These are phyloP conservation scores for Trichoderma pleuroti DNA, from an alignment of 2,329 filamentous ascomycete genomes.

Conservation along the genomic window DNA sequence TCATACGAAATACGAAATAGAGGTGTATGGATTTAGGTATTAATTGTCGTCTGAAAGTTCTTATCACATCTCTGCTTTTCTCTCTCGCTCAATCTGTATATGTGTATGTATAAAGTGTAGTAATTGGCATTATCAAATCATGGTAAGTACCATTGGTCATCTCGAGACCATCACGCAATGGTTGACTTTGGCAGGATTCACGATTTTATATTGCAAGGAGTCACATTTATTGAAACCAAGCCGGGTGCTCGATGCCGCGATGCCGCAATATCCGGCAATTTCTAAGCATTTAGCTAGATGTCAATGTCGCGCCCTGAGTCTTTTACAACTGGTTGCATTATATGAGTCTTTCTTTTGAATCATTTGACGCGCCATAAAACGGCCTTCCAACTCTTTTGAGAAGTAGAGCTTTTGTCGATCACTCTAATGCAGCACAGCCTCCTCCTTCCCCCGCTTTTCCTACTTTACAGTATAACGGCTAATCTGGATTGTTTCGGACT, in stretches of 20 bases:
- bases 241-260: neutral
- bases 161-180: neutral
- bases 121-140: neutral
- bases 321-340: neutral
- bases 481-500: neutral
- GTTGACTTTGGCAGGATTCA: neutral
- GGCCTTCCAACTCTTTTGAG: neutral
- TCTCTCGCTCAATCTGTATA: neutral
- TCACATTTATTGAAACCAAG: neutral
- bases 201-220: neutral
- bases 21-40: neutral
- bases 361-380: neutral
- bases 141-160: neutral
- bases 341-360: neutral
- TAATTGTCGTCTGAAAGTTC: neutral
- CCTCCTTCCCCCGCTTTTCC: neutral
- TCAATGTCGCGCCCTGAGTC: neutral
- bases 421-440: constrained; percentile 5
- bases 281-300: neutral
- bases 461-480: neutral
- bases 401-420: neutral
- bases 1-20: neutral
- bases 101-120: neutral
- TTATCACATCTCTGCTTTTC: neutral
- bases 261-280: neutral